Evolutionary conservation across 2,329 filamentous ascomycete genomes (phyloP), one percentile per base, ranked within the genome.

Genomic region (Penicillium sp.): DNA sequence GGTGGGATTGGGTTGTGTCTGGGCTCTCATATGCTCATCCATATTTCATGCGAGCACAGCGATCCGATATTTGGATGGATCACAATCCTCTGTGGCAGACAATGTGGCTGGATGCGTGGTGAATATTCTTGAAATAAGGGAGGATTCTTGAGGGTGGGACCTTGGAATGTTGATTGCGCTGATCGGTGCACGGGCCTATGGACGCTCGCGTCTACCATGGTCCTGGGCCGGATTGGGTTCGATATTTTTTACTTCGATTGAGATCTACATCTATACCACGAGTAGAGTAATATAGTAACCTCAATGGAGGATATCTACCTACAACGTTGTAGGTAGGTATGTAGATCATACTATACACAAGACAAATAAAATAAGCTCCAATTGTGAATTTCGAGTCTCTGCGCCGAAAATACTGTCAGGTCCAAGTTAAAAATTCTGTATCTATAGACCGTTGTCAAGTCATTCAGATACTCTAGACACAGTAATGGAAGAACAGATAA

Each of bases 131-230:
- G 18, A 38, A 36, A 4, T 14, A 10, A 26, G 18, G 30, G 18
- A 13, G 36, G 13, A 8, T 42, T 32, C 27, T 30, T 34, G 7
- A 11, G 7, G 19, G 10, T 46, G 16, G 47, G 27, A 10, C 14
- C 23, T 11, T 52, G 43, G 19, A 35, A n/a, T 54, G 52, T 35
- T 41, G 53, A 59, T 52, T 44, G 30, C 27, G 51, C 48, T 10
- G 57, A 55, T 58, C 55, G 27, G 43, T 30, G 60, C 60, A 60
- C 56, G 59, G 59, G 30, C 57, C 51, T 7, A 13, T 34, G 13
- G 27, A 35, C 30, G 50, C 35, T 41, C 27, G 16, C 50, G 43
- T 29, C 47, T 44, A 44, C 29, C 36, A 14, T 42, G 18, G 18
- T 18, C 19, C 46, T 48, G 16, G 16, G 45, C 39, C 23, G 23